Conservation (phyloP, 345 rosid species). For the Moricandia arvensis region DNA sequence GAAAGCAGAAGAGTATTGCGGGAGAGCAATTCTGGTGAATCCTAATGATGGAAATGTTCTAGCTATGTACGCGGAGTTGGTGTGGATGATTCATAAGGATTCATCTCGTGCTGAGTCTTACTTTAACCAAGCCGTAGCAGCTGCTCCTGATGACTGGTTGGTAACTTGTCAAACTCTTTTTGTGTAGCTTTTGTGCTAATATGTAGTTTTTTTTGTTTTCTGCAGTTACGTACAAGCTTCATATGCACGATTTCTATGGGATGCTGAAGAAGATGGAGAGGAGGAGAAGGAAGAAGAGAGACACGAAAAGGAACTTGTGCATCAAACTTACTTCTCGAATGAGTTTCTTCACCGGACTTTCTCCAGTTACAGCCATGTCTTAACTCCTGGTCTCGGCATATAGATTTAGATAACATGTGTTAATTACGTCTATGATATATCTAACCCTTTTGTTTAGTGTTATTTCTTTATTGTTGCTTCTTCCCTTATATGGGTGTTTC, state of each 20-base stretch:
- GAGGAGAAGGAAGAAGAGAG: slow-evolving; percentile 29
- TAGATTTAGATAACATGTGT: slow-evolving; percentile 31
- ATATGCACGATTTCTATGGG: slow-evolving; percentile 88
- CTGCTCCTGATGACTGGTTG: slow-evolving; percentile 83
- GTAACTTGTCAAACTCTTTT: slow-evolving; percentile 13
- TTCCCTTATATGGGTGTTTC: not conserved
- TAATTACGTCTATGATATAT: slow-evolving; percentile 24
- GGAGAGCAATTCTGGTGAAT: slow-evolving; percentile 64
- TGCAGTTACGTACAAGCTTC: slow-evolving; percentile 85
- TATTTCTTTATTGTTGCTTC: slow-evolving; percentile 6
- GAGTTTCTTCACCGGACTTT: slow-evolving; percentile 42
- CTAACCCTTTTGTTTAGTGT: slow-evolving; percentile 23
- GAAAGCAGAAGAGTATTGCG: slow-evolving; percentile 85
- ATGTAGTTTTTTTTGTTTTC: not conserved
- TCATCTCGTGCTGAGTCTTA: slow-evolving; percentile 69
- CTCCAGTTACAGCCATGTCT: slow-evolving; percentile 61
- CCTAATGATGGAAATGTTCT: slow-evolving; percentile 67
- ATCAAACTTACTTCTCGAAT: slow-evolving; percentile 26
- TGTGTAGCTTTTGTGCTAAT: not conserved
- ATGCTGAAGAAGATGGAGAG: slow-evolving; percentile 57
- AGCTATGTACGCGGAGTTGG: slow-evolving; percentile 78
- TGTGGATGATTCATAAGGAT: slow-evolving; percentile 77
- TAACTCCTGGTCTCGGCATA: slow-evolving; percentile 28
- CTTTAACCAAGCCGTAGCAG: slow-evolving; percentile 75
- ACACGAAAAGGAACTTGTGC: slow-evolving; percentile 12